phyloP scores from a whole-genome alignment of 169 alveolate genomes.

The Cryptosporidium xiaoi region DNA sequence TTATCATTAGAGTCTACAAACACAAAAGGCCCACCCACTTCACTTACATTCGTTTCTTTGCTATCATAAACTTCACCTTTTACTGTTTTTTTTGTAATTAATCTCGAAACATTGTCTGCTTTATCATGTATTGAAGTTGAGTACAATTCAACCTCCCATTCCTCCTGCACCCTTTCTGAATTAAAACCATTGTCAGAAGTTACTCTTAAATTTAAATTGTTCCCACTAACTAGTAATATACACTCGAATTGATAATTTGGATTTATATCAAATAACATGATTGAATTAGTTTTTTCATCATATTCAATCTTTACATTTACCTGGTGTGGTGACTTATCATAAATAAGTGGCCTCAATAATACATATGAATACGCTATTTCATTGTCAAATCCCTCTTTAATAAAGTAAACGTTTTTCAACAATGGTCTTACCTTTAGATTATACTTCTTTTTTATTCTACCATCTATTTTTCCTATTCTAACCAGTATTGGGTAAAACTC shows the following conservation, averaged over 20 bases:
- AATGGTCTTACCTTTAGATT: conserved; percentile 21
- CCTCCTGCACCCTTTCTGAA: conserved; percentile 3
- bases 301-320: conserved; percentile 1
- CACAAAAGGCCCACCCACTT: conserved; percentile 62
- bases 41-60: conserved; percentile 45
- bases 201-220: not conserved
- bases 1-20: conserved; percentile 15
- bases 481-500: conserved; percentile 26
- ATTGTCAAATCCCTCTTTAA: conserved; percentile 16
- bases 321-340: conserved; percentile 42
- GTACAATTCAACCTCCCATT: conserved; percentile 50
- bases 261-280: conserved; percentile 16
- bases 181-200: not conserved
- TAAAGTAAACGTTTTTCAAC: conserved; percentile 7
- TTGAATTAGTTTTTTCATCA: conserved; percentile 20
- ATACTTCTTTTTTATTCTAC: conserved; percentile 10
- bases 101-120: not conserved
- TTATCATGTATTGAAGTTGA: not conserved
- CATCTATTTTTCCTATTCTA: conserved; percentile 25
- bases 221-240: conserved; percentile 4
- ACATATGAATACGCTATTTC: conserved; percentile 44
- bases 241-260: conserved; percentile 37
- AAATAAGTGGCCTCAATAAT: conserved; percentile 21
- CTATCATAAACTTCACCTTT: conserved; percentile 51
- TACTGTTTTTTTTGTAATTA: conserved; percentile 14